Evolutionary conservation across 2,329 filamentous ascomycete genomes (phyloP).

Genomic region (Hypoxylon sp.): DNA sequence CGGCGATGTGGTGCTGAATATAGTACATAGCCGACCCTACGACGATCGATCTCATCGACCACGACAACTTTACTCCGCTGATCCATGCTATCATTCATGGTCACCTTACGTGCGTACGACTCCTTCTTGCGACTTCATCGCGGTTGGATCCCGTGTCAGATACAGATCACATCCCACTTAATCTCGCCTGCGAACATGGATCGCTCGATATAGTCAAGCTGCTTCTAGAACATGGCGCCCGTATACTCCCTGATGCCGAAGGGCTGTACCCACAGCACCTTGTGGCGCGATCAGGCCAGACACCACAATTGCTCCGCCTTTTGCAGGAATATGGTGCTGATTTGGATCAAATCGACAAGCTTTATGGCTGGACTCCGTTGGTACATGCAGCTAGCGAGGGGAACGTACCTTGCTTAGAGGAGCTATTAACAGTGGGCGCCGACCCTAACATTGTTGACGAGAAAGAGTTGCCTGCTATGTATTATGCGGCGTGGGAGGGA

Average conservation of each 20-base stretch:
- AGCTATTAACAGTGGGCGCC: slow-evolving; percentile 79
- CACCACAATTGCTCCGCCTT: slow-evolving; percentile 79
- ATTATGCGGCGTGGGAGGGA: slow-evolving; percentile 98
- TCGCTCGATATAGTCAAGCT: slow-evolving; percentile 85
- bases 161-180: slow-evolving; percentile 91
- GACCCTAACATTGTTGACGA: slow-evolving; percentile 86
- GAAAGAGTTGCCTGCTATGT: slow-evolving; percentile 92
- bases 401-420: slow-evolving; percentile 86
- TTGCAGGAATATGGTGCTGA: slow-evolving; percentile 88
- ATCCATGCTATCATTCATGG: slow-evolving; percentile 95
- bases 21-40: slow-evolving; percentile 65
- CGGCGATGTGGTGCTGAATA: slow-evolving; percentile 14
- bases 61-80: slow-evolving; percentile 96
- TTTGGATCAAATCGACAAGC: slow-evolving; percentile 89
- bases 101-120: slow-evolving; percentile 80
- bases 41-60: slow-evolving; percentile 88
- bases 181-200: slow-evolving; percentile 93
- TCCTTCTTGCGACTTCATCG: slow-evolving; percentile 79
- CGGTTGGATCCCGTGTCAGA: slow-evolving; percentile 86
- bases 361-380: slow-evolving; percentile 96
- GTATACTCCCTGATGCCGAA: slow-evolving; percentile 92
- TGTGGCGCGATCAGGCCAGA: slow-evolving; percentile 87
- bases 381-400: slow-evolving; percentile 97
- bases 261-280: slow-evolving; percentile 97
- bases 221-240: slow-evolving; percentile 80